Evolutionary conservation across 2,329 filamentous ascomycete species (phyloP).

Genomic region (Penicillium janthinellum): DNA sequence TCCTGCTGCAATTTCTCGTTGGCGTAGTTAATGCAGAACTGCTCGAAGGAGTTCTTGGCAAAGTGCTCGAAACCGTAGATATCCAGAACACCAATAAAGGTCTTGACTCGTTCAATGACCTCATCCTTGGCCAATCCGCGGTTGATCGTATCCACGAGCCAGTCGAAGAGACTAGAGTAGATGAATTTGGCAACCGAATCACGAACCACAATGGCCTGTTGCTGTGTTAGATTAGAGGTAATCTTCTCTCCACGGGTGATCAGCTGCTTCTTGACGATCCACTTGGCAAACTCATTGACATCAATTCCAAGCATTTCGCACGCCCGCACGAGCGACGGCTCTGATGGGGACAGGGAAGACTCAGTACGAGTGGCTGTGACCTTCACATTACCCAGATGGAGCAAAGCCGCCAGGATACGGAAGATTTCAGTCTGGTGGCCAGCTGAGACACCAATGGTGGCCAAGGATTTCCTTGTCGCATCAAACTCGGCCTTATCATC

Average conservation of each 20-base stretch:
- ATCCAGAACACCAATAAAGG: slow-evolving; percentile 97
- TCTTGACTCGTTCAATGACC: slow-evolving; percentile 76
- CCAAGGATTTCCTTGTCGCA: slow-evolving; percentile 81
- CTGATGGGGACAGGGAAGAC: slow-evolving; percentile 75
- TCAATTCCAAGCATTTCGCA: slow-evolving; percentile 87
- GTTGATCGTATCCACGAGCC: slow-evolving; percentile 98
- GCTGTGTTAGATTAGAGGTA: slow-evolving; percentile 88
- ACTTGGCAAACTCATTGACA: slow-evolving; percentile 83
- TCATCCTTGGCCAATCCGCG: slow-evolving; percentile 84
- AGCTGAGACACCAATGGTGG: slow-evolving; percentile 79
- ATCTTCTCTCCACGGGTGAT: slow-evolving; percentile 97
- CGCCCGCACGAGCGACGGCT: slow-evolving; percentile 80
- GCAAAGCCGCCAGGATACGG: slow-evolving; percentile 81
- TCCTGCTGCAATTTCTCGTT: slow-evolving; percentile 99
- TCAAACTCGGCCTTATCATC: slow-evolving; percentile 94
- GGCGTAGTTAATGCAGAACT: slow-evolving; percentile 99
- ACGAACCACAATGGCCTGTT: slow-evolving; percentile 89
- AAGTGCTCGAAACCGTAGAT: slow-evolving; percentile 99
- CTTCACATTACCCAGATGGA: slow-evolving; percentile 96
- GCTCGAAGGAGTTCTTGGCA: slow-evolving; percentile 98
- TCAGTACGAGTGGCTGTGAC: slow-evolving; percentile 89
- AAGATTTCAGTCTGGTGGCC: slow-evolving; percentile 82
- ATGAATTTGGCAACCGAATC: slow-evolving; percentile 99
- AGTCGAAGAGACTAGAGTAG: slow-evolving; percentile 97
- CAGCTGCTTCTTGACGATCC: slow-evolving; percentile 98